Conservation (phyloP, 1,284 basidiomycete genomes). For the Cystobasidiaceae sp. region DNA sequence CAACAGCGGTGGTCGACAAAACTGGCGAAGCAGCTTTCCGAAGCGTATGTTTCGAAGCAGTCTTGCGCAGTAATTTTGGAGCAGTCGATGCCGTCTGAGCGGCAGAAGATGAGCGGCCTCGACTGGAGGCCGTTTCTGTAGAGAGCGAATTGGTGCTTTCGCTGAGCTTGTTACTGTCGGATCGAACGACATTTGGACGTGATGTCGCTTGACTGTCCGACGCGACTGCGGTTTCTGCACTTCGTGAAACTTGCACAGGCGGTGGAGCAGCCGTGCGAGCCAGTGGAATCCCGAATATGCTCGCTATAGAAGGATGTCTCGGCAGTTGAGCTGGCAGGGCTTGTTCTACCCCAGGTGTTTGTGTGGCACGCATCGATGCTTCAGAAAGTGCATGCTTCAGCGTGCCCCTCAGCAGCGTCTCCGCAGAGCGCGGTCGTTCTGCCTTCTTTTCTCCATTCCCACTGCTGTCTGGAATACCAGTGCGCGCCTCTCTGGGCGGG, state of each 20-base stretch:
- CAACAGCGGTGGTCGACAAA: background rate
- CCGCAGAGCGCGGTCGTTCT: background rate
- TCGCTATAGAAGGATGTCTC: background rate
- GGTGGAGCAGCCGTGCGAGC: background rate
- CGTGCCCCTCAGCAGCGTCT: constrained; percentile 1
- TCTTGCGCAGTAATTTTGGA: constrained; percentile 24
- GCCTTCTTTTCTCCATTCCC: background rate
- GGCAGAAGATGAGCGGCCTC: background rate
- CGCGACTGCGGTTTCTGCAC: background rate
- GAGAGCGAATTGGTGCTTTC: background rate
- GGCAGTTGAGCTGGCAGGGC: background rate
- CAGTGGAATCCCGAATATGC: background rate
- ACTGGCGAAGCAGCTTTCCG: constrained; percentile 27
- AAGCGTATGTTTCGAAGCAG: constrained; percentile 18
- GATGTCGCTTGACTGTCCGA: background rate
- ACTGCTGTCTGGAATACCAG: background rate
- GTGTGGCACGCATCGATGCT: background rate
- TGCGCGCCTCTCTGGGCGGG: background rate
- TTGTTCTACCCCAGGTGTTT: background rate
- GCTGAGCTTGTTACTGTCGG: too few relatives aligned
- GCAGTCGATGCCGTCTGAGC: background rate
- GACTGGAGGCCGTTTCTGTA: background rate
- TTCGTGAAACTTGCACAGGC: background rate
- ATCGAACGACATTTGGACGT: background rate
- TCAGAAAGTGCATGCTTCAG: constrained; percentile 2